phyloP scores from a whole-genome alignment of 148 eudicot species.

The Rhododendron simsii region DNA sequence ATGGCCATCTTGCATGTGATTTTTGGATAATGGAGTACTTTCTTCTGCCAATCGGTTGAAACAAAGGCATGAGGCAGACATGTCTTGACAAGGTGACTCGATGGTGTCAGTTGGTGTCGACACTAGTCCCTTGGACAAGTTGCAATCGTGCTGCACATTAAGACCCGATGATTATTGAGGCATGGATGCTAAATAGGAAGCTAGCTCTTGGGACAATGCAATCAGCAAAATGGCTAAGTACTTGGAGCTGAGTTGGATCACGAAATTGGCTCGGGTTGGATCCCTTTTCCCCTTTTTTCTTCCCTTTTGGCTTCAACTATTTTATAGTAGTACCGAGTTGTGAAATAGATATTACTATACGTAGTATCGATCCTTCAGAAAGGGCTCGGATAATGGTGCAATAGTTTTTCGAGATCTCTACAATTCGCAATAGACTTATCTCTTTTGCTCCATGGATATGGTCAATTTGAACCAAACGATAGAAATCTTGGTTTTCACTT shows the following conservation, averaged over 20 bases:
- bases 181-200: background rate
- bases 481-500: background rate
- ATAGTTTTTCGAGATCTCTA: background rate
- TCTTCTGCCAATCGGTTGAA: background rate
- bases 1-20: slow-evolving; percentile 1
- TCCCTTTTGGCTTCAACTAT: background rate
- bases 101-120: background rate
- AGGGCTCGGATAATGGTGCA: background rate
- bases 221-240: background rate
- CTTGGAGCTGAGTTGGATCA: no score
- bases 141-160: background rate
- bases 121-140: background rate
- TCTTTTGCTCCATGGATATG: background rate
- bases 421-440: background rate
- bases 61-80: background rate
- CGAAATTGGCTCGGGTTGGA: no score
- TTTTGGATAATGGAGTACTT: no score
- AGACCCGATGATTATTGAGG: background rate
- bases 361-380: background rate
- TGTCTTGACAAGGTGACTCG: background rate
- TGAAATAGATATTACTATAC: no score
- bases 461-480: no score
- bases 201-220: background rate
- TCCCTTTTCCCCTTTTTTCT: background rate
- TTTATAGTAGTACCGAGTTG: background rate